phyloP scores from a whole-genome alignment of 2,329 filamentous ascomycete species.

The Arthrobotrys sinensis region DNA sequence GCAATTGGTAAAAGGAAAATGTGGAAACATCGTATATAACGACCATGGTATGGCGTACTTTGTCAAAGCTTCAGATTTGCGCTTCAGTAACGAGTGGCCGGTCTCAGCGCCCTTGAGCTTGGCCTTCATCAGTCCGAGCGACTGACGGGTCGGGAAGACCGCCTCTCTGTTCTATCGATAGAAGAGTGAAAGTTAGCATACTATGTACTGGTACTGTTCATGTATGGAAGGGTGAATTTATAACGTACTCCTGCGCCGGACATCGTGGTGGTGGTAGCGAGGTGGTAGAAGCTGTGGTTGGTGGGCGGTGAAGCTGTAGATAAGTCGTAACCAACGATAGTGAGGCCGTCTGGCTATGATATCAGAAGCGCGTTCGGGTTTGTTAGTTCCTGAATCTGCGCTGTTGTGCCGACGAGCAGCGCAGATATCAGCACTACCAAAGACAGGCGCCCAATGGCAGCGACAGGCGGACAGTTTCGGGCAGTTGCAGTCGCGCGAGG shows the following conservation, averaged over 20 bases:
- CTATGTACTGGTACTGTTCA: neutral
- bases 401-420: neutral
- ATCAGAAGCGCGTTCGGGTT: slow-evolving; percentile 9
- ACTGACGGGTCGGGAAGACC: slow-evolving; percentile 98
- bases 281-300: slow-evolving; percentile 15
- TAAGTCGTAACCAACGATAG: neutral
- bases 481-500: slow-evolving; percentile 42
- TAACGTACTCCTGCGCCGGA: slow-evolving; percentile 55
- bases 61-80: slow-evolving; percentile 97
- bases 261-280: slow-evolving; percentile 30
- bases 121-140: slow-evolving; percentile 94
- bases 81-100: slow-evolving; percentile 93
- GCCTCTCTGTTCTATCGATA: slow-evolving; percentile 84
- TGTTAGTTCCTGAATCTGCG: slow-evolving; percentile 43
- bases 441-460: neutral
- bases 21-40: slow-evolving; percentile 53
- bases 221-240: neutral
- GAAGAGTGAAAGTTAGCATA: slow-evolving; percentile 25
- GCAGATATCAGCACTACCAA: slow-evolving; percentile 23
- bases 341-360: slow-evolving; percentile 19
- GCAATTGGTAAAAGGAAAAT: slow-evolving; percentile 61
- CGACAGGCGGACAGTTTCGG: slow-evolving; percentile 8
- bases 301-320: slow-evolving; percentile 23
- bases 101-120: slow-evolving; percentile 95
- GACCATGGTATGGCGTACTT: slow-evolving; percentile 75